Evolutionary conservation across 768 basidiomycete genomes (phyloP).

Genomic region (Leccinum boreale): DNA sequence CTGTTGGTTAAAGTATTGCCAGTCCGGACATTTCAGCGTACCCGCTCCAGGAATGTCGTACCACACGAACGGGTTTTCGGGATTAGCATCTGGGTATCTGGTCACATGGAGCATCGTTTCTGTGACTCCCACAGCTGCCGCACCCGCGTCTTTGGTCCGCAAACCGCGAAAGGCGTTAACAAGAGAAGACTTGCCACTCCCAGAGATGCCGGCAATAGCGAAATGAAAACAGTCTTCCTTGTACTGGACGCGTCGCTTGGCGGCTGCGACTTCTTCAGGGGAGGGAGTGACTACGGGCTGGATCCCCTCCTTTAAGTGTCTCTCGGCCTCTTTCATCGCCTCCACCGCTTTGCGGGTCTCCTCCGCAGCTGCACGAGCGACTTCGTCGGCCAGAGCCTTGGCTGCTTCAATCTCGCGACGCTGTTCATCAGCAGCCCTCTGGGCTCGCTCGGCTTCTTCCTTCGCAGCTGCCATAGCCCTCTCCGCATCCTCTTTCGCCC

Average conservation of each 20-base stretch:
- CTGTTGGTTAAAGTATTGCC: conserved; percentile 36
- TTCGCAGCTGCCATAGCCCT: conserved; percentile 2
- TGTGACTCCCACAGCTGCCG: conserved; percentile 28
- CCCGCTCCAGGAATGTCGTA: conserved; percentile 37
- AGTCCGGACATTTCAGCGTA: conserved; percentile 29
- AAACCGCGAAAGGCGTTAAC: conserved; percentile 36
- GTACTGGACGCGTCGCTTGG: conserved; percentile 22
- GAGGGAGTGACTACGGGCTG: conserved; percentile 26
- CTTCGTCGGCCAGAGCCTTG: neutral
- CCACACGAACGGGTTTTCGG: conserved; percentile 26
- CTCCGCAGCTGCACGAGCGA: neutral
- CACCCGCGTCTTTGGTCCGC: conserved; percentile 11
- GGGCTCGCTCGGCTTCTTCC: neutral
- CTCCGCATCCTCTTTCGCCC: conserved; percentile 3
- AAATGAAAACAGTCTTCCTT: conserved; percentile 29
- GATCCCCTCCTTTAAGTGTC: conserved; percentile 21
- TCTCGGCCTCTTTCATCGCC: conserved; percentile 17
- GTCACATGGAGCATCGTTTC: conserved; percentile 28
- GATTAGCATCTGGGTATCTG: conserved; percentile 26
- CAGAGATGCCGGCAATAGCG: conserved; percentile 32
- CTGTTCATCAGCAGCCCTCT: neutral
- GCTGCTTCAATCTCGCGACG: neutral
- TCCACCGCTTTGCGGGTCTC: neutral
- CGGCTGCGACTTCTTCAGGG: conserved; percentile 12
- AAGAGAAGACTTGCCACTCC: conserved; percentile 36